Evolutionary conservation across 2,329 filamentous ascomycete genomes (phyloP).

Genomic region (Pseudodiploospora longispora): DNA sequence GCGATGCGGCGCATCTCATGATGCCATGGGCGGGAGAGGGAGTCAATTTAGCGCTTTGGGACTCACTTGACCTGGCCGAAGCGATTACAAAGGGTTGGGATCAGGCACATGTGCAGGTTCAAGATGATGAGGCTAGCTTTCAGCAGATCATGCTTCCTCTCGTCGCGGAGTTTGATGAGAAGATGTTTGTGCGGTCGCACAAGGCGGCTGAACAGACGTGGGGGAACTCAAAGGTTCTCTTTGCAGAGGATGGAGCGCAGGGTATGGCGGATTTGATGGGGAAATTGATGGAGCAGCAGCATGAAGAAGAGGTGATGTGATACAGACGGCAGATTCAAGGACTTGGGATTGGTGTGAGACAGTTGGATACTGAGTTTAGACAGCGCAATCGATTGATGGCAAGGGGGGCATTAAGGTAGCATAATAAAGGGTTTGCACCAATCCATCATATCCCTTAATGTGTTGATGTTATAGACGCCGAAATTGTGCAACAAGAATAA

Average conservation of each 20-base stretch:
- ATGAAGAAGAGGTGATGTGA: no score
- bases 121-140: constrained; percentile 6
- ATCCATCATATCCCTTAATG: no score
- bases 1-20: constrained; percentile 49
- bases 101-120: not conserved
- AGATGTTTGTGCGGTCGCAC: constrained; percentile 8
- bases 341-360: no score
- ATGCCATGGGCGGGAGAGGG: constrained; percentile 44
- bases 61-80: constrained; percentile 36
- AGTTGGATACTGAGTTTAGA: no score
- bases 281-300: no score
- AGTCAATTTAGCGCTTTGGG: constrained; percentile 44
- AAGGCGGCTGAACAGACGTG: constrained; percentile 7
- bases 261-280: constrained; percentile 8
- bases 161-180: constrained; percentile 16
- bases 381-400: no score
- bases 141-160: constrained; percentile 10
- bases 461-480: no score
- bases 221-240: constrained; percentile 4
- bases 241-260: constrained; percentile 5
- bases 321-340: no score
- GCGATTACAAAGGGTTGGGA: constrained; percentile 15
- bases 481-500: no score
- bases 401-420: no score
- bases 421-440: no score